Conservation (phyloP, 208 protist species). For the Trichomonas vaginalis region DNA sequence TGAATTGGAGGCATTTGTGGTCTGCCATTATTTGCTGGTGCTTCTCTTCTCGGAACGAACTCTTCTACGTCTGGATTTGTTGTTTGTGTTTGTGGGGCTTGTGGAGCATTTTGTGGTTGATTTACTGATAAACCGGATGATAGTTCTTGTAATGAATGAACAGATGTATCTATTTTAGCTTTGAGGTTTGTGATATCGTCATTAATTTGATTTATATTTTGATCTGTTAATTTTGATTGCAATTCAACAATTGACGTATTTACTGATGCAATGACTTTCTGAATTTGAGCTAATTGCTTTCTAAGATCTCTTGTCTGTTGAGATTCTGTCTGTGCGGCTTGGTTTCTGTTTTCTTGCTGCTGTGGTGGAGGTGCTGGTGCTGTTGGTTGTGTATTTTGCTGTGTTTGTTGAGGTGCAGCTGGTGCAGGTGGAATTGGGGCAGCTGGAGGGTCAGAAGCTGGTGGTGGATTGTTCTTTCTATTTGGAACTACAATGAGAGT, state of each 20-base stretch:
- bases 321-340: not conserved
- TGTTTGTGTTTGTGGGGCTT: not conserved
- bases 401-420: too few relatives aligned
- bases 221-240: not conserved
- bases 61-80: not conserved
- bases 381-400: not conserved
- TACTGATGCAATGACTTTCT: not conserved
- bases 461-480: not conserved
- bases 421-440: not conserved
- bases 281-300: not conserved
- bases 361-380: too few relatives aligned
- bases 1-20: not conserved
- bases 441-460: not conserved
- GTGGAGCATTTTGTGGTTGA: not conserved
- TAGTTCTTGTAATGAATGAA: not conserved
- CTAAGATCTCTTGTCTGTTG: not conserved
- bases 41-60: not conserved
- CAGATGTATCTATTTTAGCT: not conserved
- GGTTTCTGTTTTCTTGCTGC: not conserved
- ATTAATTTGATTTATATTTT: not conserved
- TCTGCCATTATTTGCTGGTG: not conserved
- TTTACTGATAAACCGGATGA: not conserved
- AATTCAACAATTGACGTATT: not conserved
- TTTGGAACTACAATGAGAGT: not conserved
- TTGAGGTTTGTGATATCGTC: not conserved